Evolutionary conservation across 2,329 filamentous ascomycete genomes (phyloP), one percentile per base, ranked within the genome.

Genomic region (Penicillium sp.): DNA sequence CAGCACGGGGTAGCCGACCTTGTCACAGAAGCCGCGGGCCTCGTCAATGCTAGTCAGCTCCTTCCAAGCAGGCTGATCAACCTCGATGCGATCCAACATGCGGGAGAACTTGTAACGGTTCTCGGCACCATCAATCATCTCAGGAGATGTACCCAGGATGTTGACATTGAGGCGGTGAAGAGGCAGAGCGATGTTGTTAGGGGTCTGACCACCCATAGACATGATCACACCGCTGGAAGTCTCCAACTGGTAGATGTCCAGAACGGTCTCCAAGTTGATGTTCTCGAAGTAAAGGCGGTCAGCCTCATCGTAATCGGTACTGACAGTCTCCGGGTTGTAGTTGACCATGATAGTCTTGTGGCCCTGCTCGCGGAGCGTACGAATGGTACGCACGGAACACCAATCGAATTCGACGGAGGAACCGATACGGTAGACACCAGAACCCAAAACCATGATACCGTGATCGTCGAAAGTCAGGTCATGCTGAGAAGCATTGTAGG

Each of bases 351-450:
- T 87, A 0, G 94, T 97, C 82, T 97, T 97, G 81, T 89, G 86
- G 2, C 90, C 90, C 59, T 88, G 85, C 64, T 90, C 86, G 50
- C 94, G 86, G 8, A 99, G 84, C 2, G 94, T 97, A 62, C 93
- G 88, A 62, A 97, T 95, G 6, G 94, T 91, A 59, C 93, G 84
- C 29, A 99, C 94, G 5, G 94, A 96, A 75, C 94, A 97, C 94
- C 94, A 99, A 77, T 99, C 94, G 75, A 99, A 99, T 73, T 99
- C 94, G 58, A 99, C 94, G 0, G 93, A 97, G 0, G 93, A 97
- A 65, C 94, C 94, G 64, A 99, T 99, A 60, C 94, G 87, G 81
- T 97, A 97, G 10, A 97, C 93, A 76, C 93, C 93, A 33, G 93
- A 97, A 15, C 93, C 93, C 31, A 97, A 82, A 9, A 99, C 93